Conservation (phyloP, 257 asterid species). For the Sherardia arvensis region DNA sequence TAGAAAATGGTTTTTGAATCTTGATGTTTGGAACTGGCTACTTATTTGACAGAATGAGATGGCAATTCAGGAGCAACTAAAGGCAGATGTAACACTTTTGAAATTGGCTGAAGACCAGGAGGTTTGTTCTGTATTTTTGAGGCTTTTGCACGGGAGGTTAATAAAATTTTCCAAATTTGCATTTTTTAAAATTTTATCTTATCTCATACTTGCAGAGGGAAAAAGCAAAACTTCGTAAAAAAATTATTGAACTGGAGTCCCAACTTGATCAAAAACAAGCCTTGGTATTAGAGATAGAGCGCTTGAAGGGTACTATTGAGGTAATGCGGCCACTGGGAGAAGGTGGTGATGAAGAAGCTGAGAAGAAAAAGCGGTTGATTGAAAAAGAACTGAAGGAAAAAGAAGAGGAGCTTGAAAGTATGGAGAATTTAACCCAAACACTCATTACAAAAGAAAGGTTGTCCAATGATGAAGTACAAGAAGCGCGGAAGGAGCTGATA, state of each 20-base stretch:
- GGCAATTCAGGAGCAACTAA: slow-evolving; percentile 55
- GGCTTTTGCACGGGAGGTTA: slow-evolving; percentile 3
- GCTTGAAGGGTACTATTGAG: slow-evolving; percentile 54
- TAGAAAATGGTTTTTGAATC: no score
- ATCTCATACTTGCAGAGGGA: slow-evolving; percentile 11
- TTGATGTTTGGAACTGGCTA: no score
- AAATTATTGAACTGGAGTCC: slow-evolving; percentile 46
- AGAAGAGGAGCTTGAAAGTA: slow-evolving; percentile 48
- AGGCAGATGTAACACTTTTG: slow-evolving; percentile 53
- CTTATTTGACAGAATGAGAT: slow-evolving; percentile 54
- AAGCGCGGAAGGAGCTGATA: slow-evolving; percentile 82
- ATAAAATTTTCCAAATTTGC: slow-evolving; percentile 18
- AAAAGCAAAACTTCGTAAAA: slow-evolving; percentile 52
- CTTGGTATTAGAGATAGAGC: slow-evolving; percentile 64
- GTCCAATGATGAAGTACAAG: slow-evolving; percentile 69
- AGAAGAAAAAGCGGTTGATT: slow-evolving; percentile 38
- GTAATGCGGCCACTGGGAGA: slow-evolving; percentile 55
- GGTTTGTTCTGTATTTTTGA: slow-evolving; percentile 27
- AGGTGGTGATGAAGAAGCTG: slow-evolving; percentile 55
- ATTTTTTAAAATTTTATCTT: slow-evolving; percentile 2
- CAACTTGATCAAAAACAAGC: slow-evolving; percentile 69
- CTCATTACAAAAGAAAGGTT: slow-evolving; percentile 59
- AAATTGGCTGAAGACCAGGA: slow-evolving; percentile 76
- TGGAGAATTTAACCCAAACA: slow-evolving; percentile 42
- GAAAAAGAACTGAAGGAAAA: slow-evolving; percentile 53